These are phyloP conservation scores for Helichrysum umbraculigerum DNA, from an alignment of 129 eudicot species.

Conservation along the genomic window DNA sequence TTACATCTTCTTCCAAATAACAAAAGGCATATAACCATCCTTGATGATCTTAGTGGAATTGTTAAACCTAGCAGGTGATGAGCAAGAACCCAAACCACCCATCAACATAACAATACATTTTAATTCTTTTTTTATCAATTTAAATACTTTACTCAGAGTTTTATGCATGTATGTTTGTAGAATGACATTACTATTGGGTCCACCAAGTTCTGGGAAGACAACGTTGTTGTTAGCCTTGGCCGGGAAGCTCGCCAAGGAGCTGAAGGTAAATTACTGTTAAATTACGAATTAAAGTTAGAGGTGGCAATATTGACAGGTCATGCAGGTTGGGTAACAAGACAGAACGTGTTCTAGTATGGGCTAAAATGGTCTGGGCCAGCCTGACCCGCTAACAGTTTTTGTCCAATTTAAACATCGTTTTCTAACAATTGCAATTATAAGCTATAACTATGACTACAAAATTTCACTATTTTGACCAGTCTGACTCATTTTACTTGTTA, in stretches of 20 bases:
- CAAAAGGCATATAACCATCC: slow-evolving; percentile 65
- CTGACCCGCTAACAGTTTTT: slow-evolving; percentile 2
- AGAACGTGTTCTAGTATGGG: background rate
- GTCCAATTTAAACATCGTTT: too few relatives aligned
- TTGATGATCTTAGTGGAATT: slow-evolving; percentile 71
- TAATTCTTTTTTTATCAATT: background rate
- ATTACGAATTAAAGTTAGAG: background rate
- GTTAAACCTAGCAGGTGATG: slow-evolving; percentile 79
- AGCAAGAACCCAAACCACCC: background rate
- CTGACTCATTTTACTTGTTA: too few relatives aligned
- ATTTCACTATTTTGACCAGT: too few relatives aligned
- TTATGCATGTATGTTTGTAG: slow-evolving; percentile 38
- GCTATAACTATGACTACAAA: too few relatives aligned
- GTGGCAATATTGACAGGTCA: background rate
- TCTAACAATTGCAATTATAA: too few relatives aligned
- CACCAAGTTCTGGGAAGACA: slow-evolving; percentile 95
- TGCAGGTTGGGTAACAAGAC: background rate
- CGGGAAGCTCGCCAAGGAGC: slow-evolving; percentile 62
- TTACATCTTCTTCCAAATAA: slow-evolving; percentile 54
- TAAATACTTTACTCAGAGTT: slow-evolving; percentile 3
- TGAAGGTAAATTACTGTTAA: slow-evolving; percentile 44
- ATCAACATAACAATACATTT: background rate
- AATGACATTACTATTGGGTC: slow-evolving; percentile 87
- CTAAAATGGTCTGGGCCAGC: background rate
- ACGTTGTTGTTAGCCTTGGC: slow-evolving; percentile 68